These are phyloP conservation scores for Datura wrightii DNA, from an alignment of 257 asterid genomes.

Conservation along the genomic window DNA sequence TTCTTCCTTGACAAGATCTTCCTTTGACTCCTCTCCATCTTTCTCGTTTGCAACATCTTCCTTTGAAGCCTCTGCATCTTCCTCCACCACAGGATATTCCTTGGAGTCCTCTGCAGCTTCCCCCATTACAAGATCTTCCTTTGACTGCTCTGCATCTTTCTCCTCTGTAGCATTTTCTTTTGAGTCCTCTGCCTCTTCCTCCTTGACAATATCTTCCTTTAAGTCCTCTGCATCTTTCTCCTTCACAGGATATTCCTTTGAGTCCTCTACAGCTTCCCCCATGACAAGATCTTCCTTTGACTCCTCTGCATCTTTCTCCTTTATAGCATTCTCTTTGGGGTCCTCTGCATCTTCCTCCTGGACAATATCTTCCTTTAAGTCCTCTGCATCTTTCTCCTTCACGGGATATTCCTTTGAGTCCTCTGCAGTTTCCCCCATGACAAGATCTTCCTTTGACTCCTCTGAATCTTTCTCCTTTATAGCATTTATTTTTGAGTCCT, in stretches of 20 bases:
- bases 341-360: slow-evolving; percentile 30
- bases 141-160: slow-evolving; percentile 3
- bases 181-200: background rate
- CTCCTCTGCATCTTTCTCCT: slow-evolving; percentile 17
- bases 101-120: slow-evolving; percentile 24
- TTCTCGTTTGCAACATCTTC: background rate
- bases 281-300: background rate
- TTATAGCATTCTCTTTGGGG: background rate
- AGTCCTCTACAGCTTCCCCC: slow-evolving; percentile 11
- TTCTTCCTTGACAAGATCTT: slow-evolving; percentile 16
- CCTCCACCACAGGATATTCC: slow-evolving; percentile 14
- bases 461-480: background rate
- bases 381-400: slow-evolving; percentile 23
- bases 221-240: background rate
- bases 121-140: slow-evolving; percentile 11
- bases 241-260: slow-evolving; percentile 24
- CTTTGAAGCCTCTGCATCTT: background rate
- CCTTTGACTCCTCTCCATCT: slow-evolving; percentile 29
- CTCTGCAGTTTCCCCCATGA: slow-evolving; percentile 26
- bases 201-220: background rate
- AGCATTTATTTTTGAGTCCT: slow-evolving; percentile 10
- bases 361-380: slow-evolving; percentile 8
- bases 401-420: background rate
- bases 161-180: background rate
- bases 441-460: background rate